These are phyloP conservation scores for Diaporthe citrichinensis DNA, from an alignment of 2,329 filamentous ascomycete genomes.

Conservation along the genomic window DNA sequence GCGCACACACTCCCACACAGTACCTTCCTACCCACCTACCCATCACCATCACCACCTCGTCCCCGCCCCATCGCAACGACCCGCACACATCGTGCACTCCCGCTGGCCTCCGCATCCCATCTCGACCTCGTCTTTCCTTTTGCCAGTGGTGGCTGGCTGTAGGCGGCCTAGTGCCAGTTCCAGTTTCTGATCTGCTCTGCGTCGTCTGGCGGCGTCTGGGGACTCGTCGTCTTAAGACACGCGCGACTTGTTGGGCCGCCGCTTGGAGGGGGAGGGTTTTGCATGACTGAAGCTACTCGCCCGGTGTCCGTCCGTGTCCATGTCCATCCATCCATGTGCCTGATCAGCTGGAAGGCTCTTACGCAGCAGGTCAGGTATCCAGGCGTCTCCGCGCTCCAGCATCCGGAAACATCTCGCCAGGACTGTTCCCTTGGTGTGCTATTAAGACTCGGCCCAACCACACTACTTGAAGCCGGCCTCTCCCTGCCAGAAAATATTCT, in stretches of 20 bases:
- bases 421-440: conserved; percentile 36
- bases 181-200: conserved; percentile 8
- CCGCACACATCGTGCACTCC: conserved; percentile 30
- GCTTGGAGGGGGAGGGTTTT: conserved; percentile 33
- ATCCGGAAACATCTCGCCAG: conserved; percentile 35
- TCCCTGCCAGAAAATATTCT: conserved; percentile 42
- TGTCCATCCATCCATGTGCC: conserved; percentile 38
- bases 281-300: conserved; percentile 37
- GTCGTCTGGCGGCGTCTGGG: not conserved
- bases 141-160: conserved; percentile 20
- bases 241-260: conserved; percentile 37
- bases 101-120: conserved; percentile 25
- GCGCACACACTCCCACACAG: not conserved
- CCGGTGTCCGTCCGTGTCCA: conserved; percentile 34
- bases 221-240: conserved; percentile 32
- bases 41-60: conserved; percentile 19
- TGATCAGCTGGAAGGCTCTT: conserved; percentile 38
- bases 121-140: conserved; percentile 30
- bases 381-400: conserved; percentile 38
- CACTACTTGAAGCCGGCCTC: conserved; percentile 42
- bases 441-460: conserved; percentile 41
- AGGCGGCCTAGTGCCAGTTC: conserved; percentile 29
- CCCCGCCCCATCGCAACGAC: conserved; percentile 9
- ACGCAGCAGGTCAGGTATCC: conserved; percentile 39
- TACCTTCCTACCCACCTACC: not conserved